A percentile compares a stretch with the other conserved stretches of the same genome.
phyloP scores from a whole-genome alignment of 352 stramenopile genomes.

The Lagenidium sp. region DNA sequence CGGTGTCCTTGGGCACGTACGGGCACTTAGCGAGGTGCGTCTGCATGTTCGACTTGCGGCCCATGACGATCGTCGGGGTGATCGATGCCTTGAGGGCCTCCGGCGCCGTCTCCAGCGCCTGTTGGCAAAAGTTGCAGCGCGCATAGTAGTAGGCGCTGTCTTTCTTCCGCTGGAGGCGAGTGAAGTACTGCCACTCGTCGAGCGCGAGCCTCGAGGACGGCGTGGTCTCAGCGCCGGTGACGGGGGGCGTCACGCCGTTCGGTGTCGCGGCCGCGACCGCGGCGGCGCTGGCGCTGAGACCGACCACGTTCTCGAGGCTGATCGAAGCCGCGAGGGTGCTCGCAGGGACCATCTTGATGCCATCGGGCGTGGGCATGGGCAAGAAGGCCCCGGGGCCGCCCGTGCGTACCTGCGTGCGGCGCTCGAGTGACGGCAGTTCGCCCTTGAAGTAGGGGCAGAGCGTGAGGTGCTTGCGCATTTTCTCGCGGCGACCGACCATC shows the following conservation, averaged over 20 bases:
- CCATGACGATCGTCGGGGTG: constrained; percentile 53
- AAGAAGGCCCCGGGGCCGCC: constrained; percentile 14
- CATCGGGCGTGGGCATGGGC: constrained; percentile 12
- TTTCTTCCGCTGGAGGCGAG: constrained; percentile 59
- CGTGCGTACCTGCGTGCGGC: constrained; percentile 10
- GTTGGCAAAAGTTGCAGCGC: constrained; percentile 74
- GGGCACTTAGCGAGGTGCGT: constrained; percentile 72
- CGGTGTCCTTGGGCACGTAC: constrained; percentile 47
- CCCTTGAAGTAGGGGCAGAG: constrained; percentile 58
- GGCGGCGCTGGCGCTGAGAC: neutral
- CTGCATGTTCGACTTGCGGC: constrained; percentile 79
- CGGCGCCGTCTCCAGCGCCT: constrained; percentile 40
- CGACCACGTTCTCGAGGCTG: constrained; percentile 2
- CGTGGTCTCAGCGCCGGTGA: neutral
- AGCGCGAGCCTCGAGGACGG: constrained; percentile 35
- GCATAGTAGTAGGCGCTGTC: constrained; percentile 69
- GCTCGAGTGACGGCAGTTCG: constrained; percentile 43
- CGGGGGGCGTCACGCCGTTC: neutral
- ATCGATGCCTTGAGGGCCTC: constrained; percentile 37
- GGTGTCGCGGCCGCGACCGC: neutral
- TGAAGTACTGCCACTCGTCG: constrained; percentile 77
- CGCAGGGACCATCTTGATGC: constrained; percentile 19
- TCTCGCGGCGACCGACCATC: constrained; percentile 64
- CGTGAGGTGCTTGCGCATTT: constrained; percentile 65
- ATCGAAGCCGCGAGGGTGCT: constrained; percentile 9